Conservation (phyloP, 257 asterid species). For the Salvia miltiorrhiza region DNA sequence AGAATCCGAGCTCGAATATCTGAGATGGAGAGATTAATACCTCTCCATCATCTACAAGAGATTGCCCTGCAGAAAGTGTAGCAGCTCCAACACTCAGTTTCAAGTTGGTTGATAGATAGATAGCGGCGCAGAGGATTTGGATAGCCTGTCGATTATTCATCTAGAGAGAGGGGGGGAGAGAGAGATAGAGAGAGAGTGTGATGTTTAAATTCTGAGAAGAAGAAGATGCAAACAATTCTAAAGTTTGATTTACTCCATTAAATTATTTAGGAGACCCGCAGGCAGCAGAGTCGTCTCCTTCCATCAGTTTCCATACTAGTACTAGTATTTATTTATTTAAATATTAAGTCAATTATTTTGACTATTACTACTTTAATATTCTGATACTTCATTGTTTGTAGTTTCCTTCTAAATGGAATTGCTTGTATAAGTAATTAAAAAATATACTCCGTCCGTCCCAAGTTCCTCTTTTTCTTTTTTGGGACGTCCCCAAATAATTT, state of each 20-base stretch:
- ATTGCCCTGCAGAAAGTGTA: conserved; percentile 1
- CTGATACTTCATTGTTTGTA: no score
- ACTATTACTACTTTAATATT: no score
- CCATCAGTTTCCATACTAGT: no score
- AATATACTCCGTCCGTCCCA: no score
- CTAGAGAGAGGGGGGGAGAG: background rate
- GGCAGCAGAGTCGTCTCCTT: no score
- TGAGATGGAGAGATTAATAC: background rate
- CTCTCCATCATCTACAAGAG: background rate
- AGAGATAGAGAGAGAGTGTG: background rate
- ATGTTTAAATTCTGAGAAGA: background rate
- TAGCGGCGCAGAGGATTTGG: background rate
- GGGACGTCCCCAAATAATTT: no score
- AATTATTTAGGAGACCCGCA: no score
- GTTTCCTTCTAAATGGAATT: no score
- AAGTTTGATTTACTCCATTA: background rate
- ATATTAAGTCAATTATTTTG: no score
- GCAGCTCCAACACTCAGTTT: background rate
- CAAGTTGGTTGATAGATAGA: background rate
- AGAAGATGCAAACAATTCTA: background rate
- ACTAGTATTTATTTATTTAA: no score
- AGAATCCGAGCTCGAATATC: conserved; percentile 3
- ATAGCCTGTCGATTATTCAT: background rate
- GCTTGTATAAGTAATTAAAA: no score
- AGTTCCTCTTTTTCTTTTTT: no score